These are phyloP conservation scores for Blastobotrys arbuscula DNA, from an alignment of 1,139 yeast genomes.

Conservation along the genomic window DNA sequence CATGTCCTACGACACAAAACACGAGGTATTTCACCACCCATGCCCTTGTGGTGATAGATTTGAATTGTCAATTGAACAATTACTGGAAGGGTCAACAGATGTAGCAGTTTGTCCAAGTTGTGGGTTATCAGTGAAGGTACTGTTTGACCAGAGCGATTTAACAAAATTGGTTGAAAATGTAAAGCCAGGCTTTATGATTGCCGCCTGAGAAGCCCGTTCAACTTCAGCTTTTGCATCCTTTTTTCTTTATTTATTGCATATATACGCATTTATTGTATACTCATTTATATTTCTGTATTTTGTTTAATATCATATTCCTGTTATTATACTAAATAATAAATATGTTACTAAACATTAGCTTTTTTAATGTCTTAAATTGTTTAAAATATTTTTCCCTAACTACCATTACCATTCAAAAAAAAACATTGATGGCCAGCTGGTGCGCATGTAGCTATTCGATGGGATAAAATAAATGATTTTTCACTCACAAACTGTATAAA, in stretches of 20 bases:
- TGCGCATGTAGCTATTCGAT: no score
- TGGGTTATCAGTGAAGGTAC: constrained; percentile 85
- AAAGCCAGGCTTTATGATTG: constrained; percentile 1
- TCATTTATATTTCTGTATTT: not conserved
- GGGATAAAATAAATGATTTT: no score
- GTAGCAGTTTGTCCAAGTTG: constrained; percentile 97
- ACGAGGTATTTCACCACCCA: constrained; percentile 84
- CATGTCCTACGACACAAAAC: constrained; percentile 77
- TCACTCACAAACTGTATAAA: no score
- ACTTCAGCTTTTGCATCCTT: not conserved
- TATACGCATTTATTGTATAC: not conserved
- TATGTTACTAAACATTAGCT: not conserved
- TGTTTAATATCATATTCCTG: not conserved
- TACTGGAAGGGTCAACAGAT: constrained; percentile 78
- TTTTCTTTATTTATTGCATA: no score
- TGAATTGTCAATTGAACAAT: constrained; percentile 78
- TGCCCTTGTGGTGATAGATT: constrained; percentile 98
- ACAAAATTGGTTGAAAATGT: not conserved
- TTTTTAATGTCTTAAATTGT: not conserved
- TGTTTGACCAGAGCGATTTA: constrained; percentile 39
- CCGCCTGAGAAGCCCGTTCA: not conserved
- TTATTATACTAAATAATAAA: no score
- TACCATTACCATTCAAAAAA: no score
- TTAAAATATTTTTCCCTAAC: no score
- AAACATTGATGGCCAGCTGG: no score